These are phyloP conservation scores for Passiflora organensis DNA, from an alignment of 345 rosid species.

Conservation along the genomic window DNA sequence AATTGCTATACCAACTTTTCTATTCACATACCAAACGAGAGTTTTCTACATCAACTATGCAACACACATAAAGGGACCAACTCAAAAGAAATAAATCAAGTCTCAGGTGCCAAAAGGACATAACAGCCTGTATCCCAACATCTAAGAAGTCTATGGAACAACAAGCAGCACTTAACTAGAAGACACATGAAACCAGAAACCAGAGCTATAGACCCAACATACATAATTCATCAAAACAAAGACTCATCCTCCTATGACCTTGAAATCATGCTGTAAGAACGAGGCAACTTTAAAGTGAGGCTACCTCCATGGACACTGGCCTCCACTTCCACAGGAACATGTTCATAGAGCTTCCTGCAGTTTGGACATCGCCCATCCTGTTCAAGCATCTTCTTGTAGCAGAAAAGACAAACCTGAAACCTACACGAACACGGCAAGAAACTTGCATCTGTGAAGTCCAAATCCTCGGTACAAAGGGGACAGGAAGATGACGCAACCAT, in stretches of 20 bases:
- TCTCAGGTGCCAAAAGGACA: constrained; percentile 45
- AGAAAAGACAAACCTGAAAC: constrained; percentile 85
- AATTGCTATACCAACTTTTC: constrained; percentile 66
- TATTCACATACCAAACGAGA: constrained; percentile 57
- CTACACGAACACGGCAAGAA: constrained; percentile 88
- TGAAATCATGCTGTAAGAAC: constrained; percentile 77
- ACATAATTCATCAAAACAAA: constrained; percentile 23
- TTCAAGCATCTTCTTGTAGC: constrained; percentile 91
- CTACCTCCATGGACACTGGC: constrained; percentile 50
- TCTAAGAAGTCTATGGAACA: constrained; percentile 32
- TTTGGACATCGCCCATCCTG: constrained; percentile 89
- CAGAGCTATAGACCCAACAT: constrained; percentile 30
- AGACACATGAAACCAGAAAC: constrained; percentile 25
- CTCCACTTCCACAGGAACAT: constrained; percentile 45
- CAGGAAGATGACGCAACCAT: constrained; percentile 24
- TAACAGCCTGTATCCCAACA: constrained; percentile 44
- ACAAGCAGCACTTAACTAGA: constrained; percentile 32
- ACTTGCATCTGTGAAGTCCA: constrained; percentile 73
- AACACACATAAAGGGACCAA: constrained; percentile 48
- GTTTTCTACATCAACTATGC: constrained; percentile 66
- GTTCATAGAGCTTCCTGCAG: constrained; percentile 76
- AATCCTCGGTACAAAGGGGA: constrained; percentile 75
- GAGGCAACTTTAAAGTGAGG: constrained; percentile 54
- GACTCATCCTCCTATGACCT: constrained; percentile 53
- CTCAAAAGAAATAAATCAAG: constrained; percentile 48